Evolutionary conservation across 2,329 filamentous ascomycete genomes (phyloP).

Genomic region (Aspergillus melleus): DNA sequence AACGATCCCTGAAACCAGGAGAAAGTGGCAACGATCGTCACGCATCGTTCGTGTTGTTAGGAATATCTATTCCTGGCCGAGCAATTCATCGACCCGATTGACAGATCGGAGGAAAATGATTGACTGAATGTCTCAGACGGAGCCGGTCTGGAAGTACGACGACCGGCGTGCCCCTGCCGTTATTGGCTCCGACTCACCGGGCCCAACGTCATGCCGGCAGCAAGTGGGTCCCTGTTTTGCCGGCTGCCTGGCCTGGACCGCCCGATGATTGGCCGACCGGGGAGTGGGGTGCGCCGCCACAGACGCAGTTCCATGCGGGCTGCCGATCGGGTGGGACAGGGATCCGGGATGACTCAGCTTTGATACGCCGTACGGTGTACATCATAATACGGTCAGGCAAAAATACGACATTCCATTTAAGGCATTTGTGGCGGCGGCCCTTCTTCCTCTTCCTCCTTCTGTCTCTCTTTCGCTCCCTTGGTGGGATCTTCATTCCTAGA

Average conservation of each 20-base stretch:
- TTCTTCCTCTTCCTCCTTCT: not conserved
- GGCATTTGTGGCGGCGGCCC: too few species aligned
- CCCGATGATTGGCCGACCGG: not conserved
- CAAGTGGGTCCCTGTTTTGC: not conserved
- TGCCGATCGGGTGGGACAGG: not conserved
- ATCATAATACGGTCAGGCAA: not conserved
- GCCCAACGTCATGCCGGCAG: not conserved
- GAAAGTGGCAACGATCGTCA: not conserved
- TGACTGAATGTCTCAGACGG: not conserved
- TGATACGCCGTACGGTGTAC: not conserved
- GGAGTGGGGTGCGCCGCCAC: not conserved
- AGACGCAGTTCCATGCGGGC: not conserved
- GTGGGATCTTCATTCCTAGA: not conserved
- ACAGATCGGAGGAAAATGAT: not conserved
- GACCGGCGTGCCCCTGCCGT: not conserved
- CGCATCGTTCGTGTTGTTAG: not conserved
- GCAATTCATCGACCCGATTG: not conserved
- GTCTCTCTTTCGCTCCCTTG: not conserved
- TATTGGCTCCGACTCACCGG: not conserved
- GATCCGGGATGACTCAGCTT: not conserved
- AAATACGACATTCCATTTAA: not conserved
- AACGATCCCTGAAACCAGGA: not conserved
- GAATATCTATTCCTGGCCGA: not conserved
- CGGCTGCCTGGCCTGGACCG: not conserved
- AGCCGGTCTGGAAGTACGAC: not conserved